Base-by-base conservation (phyloP, 73 alveolate species). In the Tetrahymena thermophila region DNA sequence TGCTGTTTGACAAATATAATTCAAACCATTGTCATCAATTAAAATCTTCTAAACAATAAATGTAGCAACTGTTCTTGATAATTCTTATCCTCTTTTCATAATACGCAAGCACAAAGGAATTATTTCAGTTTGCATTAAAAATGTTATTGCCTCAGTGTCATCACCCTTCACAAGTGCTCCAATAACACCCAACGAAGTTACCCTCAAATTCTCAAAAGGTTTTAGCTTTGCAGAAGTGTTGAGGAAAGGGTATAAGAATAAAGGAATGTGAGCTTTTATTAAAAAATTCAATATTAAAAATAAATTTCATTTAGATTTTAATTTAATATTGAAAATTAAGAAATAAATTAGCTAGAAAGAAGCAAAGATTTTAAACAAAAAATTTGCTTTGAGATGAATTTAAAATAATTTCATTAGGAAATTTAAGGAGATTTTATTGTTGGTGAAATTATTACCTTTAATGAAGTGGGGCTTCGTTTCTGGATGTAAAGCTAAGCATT, bases 161-260 rank as follows among this genome's bases (percentile, higher is more conserved):
- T 99, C 99, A 50, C 98, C 99, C 97, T 99, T 99, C 37, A 99
- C 99, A 37, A 99, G 96, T 15, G 99, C 99, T 4, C 99, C 99
- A 93, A 99, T 99, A 37, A 99, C 99, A 35, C 99, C 99, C 38
- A 99, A 96, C 40, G 99, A 97, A 3, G 99, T 99, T 40, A 99
- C 98, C 94, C 99, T 98, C 56, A 99, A 94, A 95, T 99, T 99
- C 95, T 99, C 99, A 94, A 98, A 99, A 34, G 99, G 99, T 97
- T 99, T 98, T 19, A 98, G 97, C 84, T 98, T 98, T 71, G 98
- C 97, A 85, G 98, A 97, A 89, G 99, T 99, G 97, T 99, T 99
- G 43, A 99, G 98, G 96, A 99, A 99, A 3, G 99, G 99, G 95
- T 98, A 99, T 89, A 99, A 97, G 96, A 99, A 98, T 37, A 99